phyloP scores from a whole-genome alignment of 2,329 filamentous ascomycete genomes.

The Verticillium nubilum region DNA sequence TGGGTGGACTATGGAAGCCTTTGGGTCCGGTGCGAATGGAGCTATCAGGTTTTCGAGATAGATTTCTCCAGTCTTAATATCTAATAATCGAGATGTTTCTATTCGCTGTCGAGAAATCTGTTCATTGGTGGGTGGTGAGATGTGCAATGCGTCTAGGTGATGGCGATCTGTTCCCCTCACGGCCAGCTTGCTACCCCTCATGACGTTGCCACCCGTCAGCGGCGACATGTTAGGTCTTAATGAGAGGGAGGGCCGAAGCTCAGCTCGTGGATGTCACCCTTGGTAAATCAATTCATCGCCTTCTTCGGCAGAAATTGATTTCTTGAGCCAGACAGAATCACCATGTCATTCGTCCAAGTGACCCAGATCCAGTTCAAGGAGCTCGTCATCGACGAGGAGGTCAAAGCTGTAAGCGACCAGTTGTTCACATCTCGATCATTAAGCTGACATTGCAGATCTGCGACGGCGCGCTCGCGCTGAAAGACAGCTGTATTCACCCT shows the following conservation, averaged over 20 bases:
- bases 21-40: not conserved
- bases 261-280: not conserved
- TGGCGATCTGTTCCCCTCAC: not conserved
- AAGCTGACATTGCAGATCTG: slow-evolving; percentile 19
- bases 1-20: not conserved
- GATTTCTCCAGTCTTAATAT: not conserved
- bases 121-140: not conserved
- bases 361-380: slow-evolving; percentile 64
- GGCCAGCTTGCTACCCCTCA: not conserved
- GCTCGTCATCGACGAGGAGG: slow-evolving; percentile 35
- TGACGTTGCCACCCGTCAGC: not conserved
- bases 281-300: too few species aligned
- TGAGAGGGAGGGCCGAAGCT: not conserved
- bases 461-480: slow-evolving; percentile 39
- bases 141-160: not conserved
- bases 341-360: slow-evolving; percentile 62
- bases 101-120: not conserved
- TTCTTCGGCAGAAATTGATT: not conserved
- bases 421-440: not conserved
- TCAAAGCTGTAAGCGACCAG: slow-evolving; percentile 46
- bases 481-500: slow-evolving; percentile 57
- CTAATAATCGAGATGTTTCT: not conserved
- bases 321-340: not conserved
- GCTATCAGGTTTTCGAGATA: not conserved
- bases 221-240: not conserved